Conservation (phyloP, 2,329 filamentous ascomycete species). For the Alternaria brassicae region DNA sequence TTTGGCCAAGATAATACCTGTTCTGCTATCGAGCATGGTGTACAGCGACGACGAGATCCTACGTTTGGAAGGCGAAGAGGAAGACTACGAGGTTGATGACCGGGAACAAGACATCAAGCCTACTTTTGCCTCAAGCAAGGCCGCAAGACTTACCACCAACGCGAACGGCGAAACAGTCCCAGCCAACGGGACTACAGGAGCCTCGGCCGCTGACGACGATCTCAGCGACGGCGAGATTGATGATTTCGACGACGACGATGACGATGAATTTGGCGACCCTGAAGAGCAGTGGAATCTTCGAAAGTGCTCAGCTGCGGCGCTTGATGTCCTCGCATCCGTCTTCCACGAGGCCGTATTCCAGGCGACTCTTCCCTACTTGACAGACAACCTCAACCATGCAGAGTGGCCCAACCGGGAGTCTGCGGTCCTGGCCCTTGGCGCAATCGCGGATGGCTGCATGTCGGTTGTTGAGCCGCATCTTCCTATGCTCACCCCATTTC, state of each 20-base stretch:
- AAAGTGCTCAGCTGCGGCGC: conserved; percentile 94
- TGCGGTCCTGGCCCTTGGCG: conserved; percentile 90
- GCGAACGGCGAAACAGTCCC: conserved; percentile 51
- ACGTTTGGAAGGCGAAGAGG: conserved; percentile 76
- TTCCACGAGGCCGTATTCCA: conserved; percentile 90
- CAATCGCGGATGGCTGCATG: conserved; percentile 94
- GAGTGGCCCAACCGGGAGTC: conserved; percentile 95
- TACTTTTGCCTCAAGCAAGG: conserved; percentile 78
- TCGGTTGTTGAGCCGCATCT: conserved; percentile 88
- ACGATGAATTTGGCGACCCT: conserved; percentile 74
- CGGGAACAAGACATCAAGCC: conserved; percentile 90
- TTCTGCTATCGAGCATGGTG: conserved; percentile 92
- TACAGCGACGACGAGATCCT: conserved; percentile 94
- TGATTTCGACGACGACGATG: conserved; percentile 72
- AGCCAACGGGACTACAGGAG: conserved; percentile 56
- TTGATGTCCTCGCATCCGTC: conserved; percentile 92
- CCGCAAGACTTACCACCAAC: conserved; percentile 64
- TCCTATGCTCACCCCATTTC: conserved; percentile 86
- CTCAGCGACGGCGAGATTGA: conserved; percentile 89
- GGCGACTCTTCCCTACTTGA: conserved; percentile 89
- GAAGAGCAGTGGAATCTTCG: conserved; percentile 95
- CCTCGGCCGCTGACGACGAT: conserved; percentile 65
- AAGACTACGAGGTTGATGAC: conserved; percentile 91
- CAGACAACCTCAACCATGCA: conserved; percentile 82
- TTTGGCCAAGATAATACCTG: conserved; percentile 84